Percentiles rank a stretch among this genome's conserved stretches.
phyloP scores from a whole-genome alignment of 805 yeast genomes.

The Cyberlindnera japonica region DNA sequence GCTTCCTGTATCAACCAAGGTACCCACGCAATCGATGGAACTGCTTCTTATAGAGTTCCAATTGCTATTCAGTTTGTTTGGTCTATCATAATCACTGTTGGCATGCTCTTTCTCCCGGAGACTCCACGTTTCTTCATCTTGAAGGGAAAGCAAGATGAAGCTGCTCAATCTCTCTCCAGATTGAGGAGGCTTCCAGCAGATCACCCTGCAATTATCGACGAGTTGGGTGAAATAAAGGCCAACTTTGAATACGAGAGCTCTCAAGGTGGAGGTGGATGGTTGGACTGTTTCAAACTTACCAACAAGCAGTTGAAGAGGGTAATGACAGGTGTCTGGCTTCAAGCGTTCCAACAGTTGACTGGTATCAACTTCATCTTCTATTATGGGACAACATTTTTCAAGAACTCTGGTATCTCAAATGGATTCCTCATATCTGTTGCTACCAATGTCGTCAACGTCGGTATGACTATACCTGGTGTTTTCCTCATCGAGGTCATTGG shows the following conservation, averaged over 20 bases:
- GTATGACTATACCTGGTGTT: constrained; percentile 1
- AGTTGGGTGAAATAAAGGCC: constrained; percentile 1
- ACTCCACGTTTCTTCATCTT: constrained; percentile 65
- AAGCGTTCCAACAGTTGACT: background rate
- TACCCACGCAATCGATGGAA: constrained; percentile 46
- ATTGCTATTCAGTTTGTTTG: constrained; percentile 66
- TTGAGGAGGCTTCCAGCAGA: background rate
- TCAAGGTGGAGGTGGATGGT: background rate
- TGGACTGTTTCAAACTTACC: background rate
- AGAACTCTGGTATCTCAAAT: background rate
- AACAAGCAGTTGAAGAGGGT: background rate
- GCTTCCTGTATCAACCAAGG: constrained; percentile 72
- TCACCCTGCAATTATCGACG: background rate
- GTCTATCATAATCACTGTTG: constrained; percentile 56
- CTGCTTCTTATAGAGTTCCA: constrained; percentile 68
- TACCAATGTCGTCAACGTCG: background rate
- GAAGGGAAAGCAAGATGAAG: background rate
- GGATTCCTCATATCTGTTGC: background rate
- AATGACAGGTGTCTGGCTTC: background rate
- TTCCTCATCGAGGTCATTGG: background rate
- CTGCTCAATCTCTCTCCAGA: background rate
- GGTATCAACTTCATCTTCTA: constrained; percentile 1
- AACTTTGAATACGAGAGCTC: background rate
- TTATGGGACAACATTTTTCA: background rate
- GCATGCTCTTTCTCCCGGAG: constrained; percentile 67